These are phyloP conservation scores for Mastigamoeba balamuthi DNA, from an alignment of 78 protist genomes.

Conservation along the genomic window DNA sequence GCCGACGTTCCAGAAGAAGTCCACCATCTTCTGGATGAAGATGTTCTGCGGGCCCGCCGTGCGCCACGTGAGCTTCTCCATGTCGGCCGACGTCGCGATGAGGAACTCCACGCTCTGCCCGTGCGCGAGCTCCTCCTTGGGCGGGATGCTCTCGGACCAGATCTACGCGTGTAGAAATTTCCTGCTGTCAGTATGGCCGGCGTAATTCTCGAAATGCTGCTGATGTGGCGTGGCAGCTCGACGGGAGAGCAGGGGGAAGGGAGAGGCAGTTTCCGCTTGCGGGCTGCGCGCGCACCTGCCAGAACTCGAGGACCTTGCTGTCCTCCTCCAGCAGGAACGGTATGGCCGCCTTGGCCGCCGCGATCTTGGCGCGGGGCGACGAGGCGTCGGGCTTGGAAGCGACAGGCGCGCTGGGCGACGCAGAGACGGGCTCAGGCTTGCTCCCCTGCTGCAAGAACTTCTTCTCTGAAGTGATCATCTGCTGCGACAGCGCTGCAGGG, in stretches of 20 bases:
- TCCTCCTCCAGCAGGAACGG: not conserved
- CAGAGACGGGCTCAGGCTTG: not conserved
- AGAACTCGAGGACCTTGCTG: constrained; percentile 10
- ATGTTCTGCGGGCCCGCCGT: constrained; percentile 57
- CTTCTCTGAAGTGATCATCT: too few species aligned
- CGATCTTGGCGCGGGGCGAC: constrained; percentile 28
- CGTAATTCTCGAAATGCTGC: not conserved
- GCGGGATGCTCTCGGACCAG: constrained; percentile 47
- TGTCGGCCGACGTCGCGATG: constrained; percentile 56
- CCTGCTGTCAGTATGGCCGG: too few species aligned
- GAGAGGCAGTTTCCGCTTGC: not conserved
- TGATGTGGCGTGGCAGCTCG: not conserved
- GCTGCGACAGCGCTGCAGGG: too few species aligned
- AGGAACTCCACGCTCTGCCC: constrained; percentile 48
- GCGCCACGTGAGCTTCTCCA: constrained; percentile 64
- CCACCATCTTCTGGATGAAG: constrained; percentile 68
- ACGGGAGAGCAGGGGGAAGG: not conserved
- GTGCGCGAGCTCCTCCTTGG: constrained; percentile 38
- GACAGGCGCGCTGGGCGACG: not conserved
- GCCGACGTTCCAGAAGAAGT: constrained; percentile 70
- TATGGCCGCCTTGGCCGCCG: constrained; percentile 8
- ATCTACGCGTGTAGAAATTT: not conserved
- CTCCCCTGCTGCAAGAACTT: too few species aligned
- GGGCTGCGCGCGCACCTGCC: constrained; percentile 1
- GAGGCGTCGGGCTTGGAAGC: not conserved